phyloP scores from a whole-genome alignment of 257 asterid species.

The Pogostemon cablin region DNA sequence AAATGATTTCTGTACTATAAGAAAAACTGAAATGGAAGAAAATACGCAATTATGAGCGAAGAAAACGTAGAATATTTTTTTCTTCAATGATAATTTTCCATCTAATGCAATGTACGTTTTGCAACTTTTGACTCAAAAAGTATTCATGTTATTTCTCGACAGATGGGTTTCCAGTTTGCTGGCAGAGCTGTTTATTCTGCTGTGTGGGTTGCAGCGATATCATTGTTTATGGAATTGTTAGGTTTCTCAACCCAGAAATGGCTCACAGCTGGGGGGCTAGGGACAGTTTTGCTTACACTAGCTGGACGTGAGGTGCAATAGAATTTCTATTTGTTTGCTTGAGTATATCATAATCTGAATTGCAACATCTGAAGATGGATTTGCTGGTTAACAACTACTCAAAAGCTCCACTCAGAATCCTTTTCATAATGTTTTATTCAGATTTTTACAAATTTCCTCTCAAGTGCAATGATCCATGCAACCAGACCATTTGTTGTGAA shows the following conservation, averaged over 20 bases:
- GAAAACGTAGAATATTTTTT: slow-evolving; percentile 13
- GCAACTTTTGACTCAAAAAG: slow-evolving; percentile 17
- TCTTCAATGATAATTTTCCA: slow-evolving; percentile 14
- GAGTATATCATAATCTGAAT: slow-evolving; percentile 14
- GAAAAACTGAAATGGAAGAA: slow-evolving; percentile 12
- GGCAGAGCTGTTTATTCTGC: slow-evolving; percentile 90
- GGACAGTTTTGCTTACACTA: slow-evolving; percentile 97
- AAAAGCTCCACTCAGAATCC: slow-evolving; percentile 17
- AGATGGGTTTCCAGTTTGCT: slow-evolving; percentile 99
- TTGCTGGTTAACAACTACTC: slow-evolving; percentile 22
- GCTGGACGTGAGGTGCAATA: slow-evolving; percentile 94
- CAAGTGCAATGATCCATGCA: slow-evolving; percentile 97
- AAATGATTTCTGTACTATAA: slow-evolving; percentile 21
- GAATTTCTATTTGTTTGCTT: slow-evolving; percentile 25
- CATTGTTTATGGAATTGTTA: slow-evolving; percentile 95
- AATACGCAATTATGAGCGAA: slow-evolving; percentile 7
- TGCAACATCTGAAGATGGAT: slow-evolving; percentile 11
- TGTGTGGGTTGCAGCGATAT: slow-evolving; percentile 95
- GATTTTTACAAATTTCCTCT: slow-evolving; percentile 97
- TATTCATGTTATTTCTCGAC: slow-evolving; percentile 40
- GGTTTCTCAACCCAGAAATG: slow-evolving; percentile 97
- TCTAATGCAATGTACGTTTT: slow-evolving; percentile 8
- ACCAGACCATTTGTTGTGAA: slow-evolving; percentile 87
- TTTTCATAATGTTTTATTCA: slow-evolving; percentile 39
- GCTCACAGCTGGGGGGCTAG: slow-evolving; percentile 99